phyloP scores from a whole-genome alignment of 1,139 yeast species.

The Taphrina confusa region DNA sequence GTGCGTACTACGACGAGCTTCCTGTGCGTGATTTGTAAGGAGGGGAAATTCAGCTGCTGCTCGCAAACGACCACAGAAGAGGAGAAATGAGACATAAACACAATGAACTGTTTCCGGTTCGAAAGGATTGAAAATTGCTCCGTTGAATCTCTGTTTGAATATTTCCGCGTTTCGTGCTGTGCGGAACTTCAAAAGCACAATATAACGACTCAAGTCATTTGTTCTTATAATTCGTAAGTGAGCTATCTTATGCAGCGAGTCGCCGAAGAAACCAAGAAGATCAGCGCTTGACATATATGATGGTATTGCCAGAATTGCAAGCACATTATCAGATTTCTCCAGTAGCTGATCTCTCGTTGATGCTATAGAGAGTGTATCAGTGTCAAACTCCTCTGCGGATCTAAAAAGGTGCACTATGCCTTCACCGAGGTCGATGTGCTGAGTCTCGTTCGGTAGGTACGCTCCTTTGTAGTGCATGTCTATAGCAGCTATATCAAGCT shows the following conservation, averaged over 20 bases:
- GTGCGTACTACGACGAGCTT: neutral
- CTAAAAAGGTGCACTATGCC: constrained; percentile 32
- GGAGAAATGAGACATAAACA: constrained; percentile 64
- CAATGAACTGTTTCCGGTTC: constrained; percentile 87
- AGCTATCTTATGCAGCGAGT: constrained; percentile 59
- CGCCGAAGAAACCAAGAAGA: constrained; percentile 75
- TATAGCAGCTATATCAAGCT: neutral
- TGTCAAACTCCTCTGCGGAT: neutral
- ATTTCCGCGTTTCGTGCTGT: constrained; percentile 57
- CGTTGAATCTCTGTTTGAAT: constrained; percentile 69
- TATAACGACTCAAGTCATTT: constrained; percentile 66
- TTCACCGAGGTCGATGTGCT: constrained; percentile 5
- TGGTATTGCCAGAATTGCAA: constrained; percentile 82
- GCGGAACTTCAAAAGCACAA: constrained; percentile 76
- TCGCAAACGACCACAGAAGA: constrained; percentile 47
- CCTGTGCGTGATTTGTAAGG: constrained; percentile 44
- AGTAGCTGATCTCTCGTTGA: neutral
- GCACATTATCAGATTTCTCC: constrained; percentile 57
- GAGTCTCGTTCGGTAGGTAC: neutral
- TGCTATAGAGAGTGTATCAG: too few species aligned
- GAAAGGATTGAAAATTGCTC: constrained; percentile 77
- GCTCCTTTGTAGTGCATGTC: constrained; percentile 17
- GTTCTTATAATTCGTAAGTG: constrained; percentile 74
- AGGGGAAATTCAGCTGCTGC: constrained; percentile 56
- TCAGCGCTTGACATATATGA: constrained; percentile 86